A percentile compares a stretch with the other conserved stretches of the same genome.
Conservation (phyloP, 1,139 yeast genomes). For the Candida pseudoviswanathii region DNA sequence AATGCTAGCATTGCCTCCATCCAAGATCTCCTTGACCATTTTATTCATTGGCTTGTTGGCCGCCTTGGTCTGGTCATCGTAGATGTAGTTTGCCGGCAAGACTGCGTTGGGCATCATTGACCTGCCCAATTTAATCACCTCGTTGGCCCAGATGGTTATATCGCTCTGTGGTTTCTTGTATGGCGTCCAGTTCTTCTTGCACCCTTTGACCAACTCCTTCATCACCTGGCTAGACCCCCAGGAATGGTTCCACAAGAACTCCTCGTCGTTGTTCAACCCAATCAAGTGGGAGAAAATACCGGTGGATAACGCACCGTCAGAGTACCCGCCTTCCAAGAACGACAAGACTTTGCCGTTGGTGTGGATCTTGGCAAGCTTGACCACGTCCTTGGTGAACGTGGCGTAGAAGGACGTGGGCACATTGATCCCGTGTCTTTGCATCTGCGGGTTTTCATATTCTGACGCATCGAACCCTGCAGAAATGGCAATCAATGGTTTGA, state of each 20-base stretch:
- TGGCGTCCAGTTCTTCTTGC: conserved; percentile 68
- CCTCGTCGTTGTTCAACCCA: conserved; percentile 53
- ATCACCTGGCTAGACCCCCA: conserved; percentile 68
- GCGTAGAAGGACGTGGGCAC: conserved; percentile 84
- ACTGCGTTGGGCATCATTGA: conserved; percentile 65
- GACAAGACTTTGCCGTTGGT: conserved; percentile 68
- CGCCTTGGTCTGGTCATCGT: conserved; percentile 27
- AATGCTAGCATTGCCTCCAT: conserved; percentile 11
- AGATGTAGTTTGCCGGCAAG: conserved; percentile 42
- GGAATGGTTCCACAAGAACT: conserved; percentile 58
- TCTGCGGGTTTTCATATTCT: conserved; percentile 76
- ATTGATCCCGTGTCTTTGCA: conserved; percentile 85
- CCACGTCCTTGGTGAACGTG: conserved; percentile 71
- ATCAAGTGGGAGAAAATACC: conserved; percentile 80
- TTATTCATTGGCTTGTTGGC: conserved; percentile 23
- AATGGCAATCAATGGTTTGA: conserved; percentile 69
- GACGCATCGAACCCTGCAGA: conserved; percentile 93
- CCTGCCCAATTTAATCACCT: conserved; percentile 67
- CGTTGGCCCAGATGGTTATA: conserved; percentile 65
- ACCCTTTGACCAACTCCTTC: conserved; percentile 68
- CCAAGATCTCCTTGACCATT: conserved; percentile 37
- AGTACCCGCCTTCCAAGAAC: conserved; percentile 83
- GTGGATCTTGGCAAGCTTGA: conserved; percentile 62
- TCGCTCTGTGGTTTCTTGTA: conserved; percentile 50
- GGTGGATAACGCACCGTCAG: conserved; percentile 79